Conservation (phyloP, 83 land plant species). For the Thuja plicata region DNA sequence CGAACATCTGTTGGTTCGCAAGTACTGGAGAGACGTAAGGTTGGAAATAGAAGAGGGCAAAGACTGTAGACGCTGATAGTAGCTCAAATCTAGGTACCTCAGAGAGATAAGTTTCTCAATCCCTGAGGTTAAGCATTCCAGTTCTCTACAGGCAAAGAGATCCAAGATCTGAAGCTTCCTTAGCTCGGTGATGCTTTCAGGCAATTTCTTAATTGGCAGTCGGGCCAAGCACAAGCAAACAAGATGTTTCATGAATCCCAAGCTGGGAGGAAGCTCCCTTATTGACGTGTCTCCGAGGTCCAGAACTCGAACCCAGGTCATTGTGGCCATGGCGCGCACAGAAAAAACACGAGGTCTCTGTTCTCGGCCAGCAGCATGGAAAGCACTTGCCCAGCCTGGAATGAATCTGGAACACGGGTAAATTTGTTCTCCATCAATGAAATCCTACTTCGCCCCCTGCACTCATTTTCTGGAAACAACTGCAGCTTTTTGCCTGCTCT, state of each 20-base stretch:
- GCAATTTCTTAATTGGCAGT: no score
- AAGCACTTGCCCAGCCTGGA: neutral
- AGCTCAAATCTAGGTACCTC: neutral
- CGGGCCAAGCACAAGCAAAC: no score
- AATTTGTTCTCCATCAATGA: slow-evolving; percentile 13
- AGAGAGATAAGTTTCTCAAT: no score
- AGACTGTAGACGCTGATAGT: neutral
- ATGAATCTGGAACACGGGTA: neutral
- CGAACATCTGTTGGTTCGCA: neutral
- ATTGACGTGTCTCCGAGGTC: no score
- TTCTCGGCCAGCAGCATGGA: neutral
- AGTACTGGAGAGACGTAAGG: neutral
- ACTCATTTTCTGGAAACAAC: neutral
- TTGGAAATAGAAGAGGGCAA: neutral
- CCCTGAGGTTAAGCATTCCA: no score
- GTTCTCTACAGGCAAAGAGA: no score
- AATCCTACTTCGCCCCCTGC: neutral
- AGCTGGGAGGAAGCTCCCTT: no score
- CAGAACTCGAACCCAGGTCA: no score
- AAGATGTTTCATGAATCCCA: no score
- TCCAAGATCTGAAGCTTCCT: no score
- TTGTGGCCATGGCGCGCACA: no score
- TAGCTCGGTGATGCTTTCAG: no score
- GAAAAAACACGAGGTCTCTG: neutral
- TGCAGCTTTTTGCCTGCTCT: neutral